phyloP scores from a whole-genome alignment of 2,329 filamentous ascomycete species.

The Alternaria solani region DNA sequence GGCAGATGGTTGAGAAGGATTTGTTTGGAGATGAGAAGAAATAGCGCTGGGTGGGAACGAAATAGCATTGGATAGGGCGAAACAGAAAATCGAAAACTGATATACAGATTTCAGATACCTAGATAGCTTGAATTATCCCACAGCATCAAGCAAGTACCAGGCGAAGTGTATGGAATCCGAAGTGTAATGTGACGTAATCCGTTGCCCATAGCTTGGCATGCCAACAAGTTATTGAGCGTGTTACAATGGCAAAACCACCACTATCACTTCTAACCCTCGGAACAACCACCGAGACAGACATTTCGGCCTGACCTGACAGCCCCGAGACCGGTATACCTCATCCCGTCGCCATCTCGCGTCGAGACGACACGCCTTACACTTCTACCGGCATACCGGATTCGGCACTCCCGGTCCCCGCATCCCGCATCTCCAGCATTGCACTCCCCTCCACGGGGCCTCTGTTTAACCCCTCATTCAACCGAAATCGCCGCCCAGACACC shows the following conservation, averaged over 20 bases:
- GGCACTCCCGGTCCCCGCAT: slow-evolving; percentile 29
- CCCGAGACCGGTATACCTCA: slow-evolving; percentile 8
- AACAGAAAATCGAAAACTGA: background rate
- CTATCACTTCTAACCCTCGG: slow-evolving; percentile 14
- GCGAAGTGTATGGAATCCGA: background rate
- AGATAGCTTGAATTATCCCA: background rate
- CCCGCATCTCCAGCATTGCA: slow-evolving; percentile 7
- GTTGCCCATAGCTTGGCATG: background rate
- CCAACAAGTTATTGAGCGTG: background rate
- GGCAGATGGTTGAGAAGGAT: slow-evolving; percentile 82
- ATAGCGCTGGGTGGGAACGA: slow-evolving; percentile 7
- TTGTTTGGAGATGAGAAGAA: slow-evolving; percentile 58
- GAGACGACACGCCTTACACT: background rate
- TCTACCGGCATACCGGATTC: slow-evolving; percentile 38
- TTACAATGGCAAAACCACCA: background rate
- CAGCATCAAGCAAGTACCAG: background rate
- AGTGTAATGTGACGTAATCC: background rate
- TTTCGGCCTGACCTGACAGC: slow-evolving; percentile 12
- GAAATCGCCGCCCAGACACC: slow-evolving; percentile 1
- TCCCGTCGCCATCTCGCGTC: slow-evolving; percentile 5
- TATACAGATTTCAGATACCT: background rate
- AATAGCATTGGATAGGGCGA: background rate
- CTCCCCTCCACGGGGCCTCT: slow-evolving; percentile 15
- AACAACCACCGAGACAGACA: slow-evolving; percentile 22
- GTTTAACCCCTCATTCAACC: slow-evolving; percentile 30